Evolutionary conservation across 768 basidiomycete species (phyloP).

Genomic region (Hydnum rufescens): DNA sequence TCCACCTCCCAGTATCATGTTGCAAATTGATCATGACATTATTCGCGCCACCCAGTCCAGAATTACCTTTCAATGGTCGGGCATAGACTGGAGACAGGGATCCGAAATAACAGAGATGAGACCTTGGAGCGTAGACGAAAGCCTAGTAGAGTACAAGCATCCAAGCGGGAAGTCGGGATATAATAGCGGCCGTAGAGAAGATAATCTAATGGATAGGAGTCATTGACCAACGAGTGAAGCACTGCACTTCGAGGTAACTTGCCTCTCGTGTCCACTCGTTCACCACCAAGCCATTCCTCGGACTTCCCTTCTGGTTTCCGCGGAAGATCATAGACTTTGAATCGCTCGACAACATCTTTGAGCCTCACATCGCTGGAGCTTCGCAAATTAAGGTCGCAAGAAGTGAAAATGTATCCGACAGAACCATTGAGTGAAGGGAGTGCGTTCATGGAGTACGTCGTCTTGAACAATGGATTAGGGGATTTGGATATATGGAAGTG

Average conservation of each 20-base stretch:
- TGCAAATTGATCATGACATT: constrained; percentile 62
- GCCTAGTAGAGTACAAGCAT: constrained; percentile 74
- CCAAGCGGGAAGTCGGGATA: constrained; percentile 70
- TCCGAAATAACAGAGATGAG: constrained; percentile 77
- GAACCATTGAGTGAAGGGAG: constrained; percentile 86
- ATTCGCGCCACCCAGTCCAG: constrained; percentile 15
- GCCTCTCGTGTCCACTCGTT: constrained; percentile 62
- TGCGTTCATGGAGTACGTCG: constrained; percentile 81
- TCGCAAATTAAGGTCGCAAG: constrained; percentile 57
- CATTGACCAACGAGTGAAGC: neutral
- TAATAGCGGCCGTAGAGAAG: constrained; percentile 84
- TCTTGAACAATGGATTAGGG: constrained; percentile 74
- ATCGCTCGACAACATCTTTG: constrained; percentile 79
- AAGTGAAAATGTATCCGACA: constrained; percentile 83
- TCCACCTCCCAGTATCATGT: constrained; percentile 84
- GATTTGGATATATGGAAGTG: constrained; percentile 72
- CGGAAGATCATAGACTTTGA: constrained; percentile 68
- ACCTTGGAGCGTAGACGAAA: constrained; percentile 60
- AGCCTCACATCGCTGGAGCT: constrained; percentile 53
- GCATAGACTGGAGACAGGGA: constrained; percentile 6
- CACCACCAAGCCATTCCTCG: constrained; percentile 67
- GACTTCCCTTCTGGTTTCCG: constrained; percentile 55
- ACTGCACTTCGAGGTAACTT: constrained; percentile 12
- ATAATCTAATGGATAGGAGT: constrained; percentile 39
- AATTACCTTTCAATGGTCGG: constrained; percentile 5